phyloP scores from a whole-genome alignment of 805 yeast genomes.

The Blastobotrys muscicola region DNA sequence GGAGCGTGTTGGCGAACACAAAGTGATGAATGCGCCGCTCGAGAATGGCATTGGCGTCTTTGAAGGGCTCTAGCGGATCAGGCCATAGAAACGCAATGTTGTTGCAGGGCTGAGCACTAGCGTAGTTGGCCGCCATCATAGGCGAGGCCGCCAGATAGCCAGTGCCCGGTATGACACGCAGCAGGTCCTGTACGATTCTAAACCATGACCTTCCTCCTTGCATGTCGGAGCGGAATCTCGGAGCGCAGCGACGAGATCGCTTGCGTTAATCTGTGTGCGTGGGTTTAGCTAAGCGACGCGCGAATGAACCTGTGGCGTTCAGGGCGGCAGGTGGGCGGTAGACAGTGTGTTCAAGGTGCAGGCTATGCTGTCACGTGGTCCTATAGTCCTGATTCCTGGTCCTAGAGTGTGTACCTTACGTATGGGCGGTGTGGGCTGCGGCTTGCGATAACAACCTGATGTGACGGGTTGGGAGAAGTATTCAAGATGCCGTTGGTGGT shows the following conservation, averaged over 20 bases:
- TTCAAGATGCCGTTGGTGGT: not conserved
- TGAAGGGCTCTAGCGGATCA: no score
- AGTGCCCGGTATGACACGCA: constrained; percentile 15
- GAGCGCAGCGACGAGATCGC: not conserved
- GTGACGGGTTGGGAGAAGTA: not conserved
- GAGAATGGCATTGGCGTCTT: not conserved
- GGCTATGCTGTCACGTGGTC: no score
- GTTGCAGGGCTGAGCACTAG: constrained; percentile 9
- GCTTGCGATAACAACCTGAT: not conserved
- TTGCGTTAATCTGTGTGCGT: not conserved
- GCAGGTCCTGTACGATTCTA: constrained; percentile 25
- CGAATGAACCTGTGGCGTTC: no score
- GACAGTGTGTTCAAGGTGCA: no score
- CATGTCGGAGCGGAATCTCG: constrained; percentile 6
- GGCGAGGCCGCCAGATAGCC: constrained; percentile 11
- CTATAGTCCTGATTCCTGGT: no score
- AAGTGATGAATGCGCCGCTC: constrained; percentile 6
- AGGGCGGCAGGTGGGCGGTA: no score
- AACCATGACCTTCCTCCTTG: constrained; percentile 18
- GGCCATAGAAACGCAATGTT: constrained; percentile 5
- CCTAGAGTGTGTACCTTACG: no score
- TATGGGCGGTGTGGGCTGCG: not conserved
- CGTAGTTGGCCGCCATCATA: constrained; percentile 8
- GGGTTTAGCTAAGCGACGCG: no score
- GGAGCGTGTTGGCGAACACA: constrained; percentile 12